Evolutionary conservation across 768 basidiomycete species (phyloP), one percentile per base, ranked within the genome.

Genomic region (Pulveroboletus sp.): DNA sequence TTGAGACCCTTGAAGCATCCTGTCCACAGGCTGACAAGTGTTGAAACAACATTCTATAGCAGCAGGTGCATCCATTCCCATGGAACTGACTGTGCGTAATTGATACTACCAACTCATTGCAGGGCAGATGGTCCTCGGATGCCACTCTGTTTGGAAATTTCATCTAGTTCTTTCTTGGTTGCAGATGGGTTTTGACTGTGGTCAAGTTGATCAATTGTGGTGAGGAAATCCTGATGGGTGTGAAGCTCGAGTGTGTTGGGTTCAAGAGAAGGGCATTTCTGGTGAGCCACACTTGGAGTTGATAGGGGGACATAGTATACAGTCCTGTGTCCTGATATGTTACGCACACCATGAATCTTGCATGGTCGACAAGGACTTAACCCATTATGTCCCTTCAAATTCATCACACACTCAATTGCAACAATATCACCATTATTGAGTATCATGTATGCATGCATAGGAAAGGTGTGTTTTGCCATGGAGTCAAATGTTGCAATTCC

Each of bases 351-450:
- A 26, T 48, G 38, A 22, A 74, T 69, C n/a, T 60, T 47, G 56
- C 74, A 75, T 0, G 57, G 59, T 1, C 63, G 63, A 49, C 73
- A 76, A 0, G 70, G 72, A 43, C 24, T 56, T n/a, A 61, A 35
- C 0, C 48, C 62, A 49, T 73, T 75, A 30, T 69, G 71, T 0
- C 73, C 73, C 49, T 72, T 75, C 27, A 72, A 63, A 1, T 58
- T 36, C 37, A 73, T 36, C 8, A 65, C 27, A 46, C 67, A 66
- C 23, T 63, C 55, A 3, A 72, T 61, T 0, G 69, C 68, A 27
- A 63, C 43, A 14, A 73, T 73, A 51, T 76, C 73, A 1, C 72
- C 71, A 2, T n/a, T n/a, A n/a, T n/a, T n/a, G n/a, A 67, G 51
- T 11, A 75, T 45, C 6, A 57, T 37, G 54, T 72, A 75, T 1